Evolutionary conservation across 1,139 yeast species (phyloP).

Genomic region (Saccharomyces pastorianus): DNA sequence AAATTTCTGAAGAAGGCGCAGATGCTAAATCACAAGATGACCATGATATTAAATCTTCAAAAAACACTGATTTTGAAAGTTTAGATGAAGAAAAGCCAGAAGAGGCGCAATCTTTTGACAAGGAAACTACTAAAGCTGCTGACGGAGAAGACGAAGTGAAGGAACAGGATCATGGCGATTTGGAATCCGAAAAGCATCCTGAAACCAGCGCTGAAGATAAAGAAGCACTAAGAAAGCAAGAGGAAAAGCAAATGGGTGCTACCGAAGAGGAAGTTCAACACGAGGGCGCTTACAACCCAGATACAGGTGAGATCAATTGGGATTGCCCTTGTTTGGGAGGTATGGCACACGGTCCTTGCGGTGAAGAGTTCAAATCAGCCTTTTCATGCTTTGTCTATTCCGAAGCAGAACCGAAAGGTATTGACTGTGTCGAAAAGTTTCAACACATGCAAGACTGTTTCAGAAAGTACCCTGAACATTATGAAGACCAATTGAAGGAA

Average conservation of each 20-base stretch:
- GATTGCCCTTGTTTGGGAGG: conserved; percentile 99
- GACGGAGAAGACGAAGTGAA: not conserved
- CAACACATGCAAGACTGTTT: conserved; percentile 91
- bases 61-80: not conserved
- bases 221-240: not conserved
- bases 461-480: conserved; percentile 86
- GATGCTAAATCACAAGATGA: not conserved
- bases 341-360: conserved; percentile 98
- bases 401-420: conserved; percentile 92
- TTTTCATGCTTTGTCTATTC: conserved; percentile 94
- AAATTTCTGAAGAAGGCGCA: not conserved
- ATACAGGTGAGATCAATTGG: conserved; percentile 99
- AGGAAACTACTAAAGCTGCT: not conserved
- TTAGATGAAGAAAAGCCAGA: not conserved
- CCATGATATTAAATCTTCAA: not conserved
- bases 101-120: not conserved
- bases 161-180: not conserved
- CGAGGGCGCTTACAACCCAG: conserved; percentile 84
- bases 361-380: conserved; percentile 94
- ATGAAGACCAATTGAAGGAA: conserved; percentile 82
- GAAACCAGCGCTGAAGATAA: conserved; percentile 4
- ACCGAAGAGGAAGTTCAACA: conserved; percentile 28
- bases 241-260: conserved; percentile 3
- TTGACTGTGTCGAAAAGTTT: conserved; percentile 90
- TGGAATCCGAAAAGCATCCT: conserved; percentile 4